Conservation (phyloP, 164 flowering plant species). For the Litsea cubeba region DNA sequence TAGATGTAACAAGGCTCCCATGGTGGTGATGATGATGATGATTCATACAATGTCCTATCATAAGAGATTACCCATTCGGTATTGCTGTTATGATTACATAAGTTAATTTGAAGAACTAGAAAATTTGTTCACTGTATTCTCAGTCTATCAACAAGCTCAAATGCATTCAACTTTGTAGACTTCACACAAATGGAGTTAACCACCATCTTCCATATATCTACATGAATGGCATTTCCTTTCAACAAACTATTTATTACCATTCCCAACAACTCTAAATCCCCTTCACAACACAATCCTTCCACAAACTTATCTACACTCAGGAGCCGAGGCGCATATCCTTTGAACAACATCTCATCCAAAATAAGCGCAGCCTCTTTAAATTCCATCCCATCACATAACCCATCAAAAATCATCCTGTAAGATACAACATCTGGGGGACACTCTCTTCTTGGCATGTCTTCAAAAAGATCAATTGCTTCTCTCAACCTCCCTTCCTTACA, state of each 20-base stretch:
- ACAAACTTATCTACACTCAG: constrained; percentile 34
- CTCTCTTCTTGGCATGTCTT: constrained; percentile 68
- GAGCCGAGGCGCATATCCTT: constrained; percentile 39
- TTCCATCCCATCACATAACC: constrained; percentile 39
- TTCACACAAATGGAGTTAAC: constrained; percentile 26
- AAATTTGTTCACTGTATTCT: constrained; percentile 6
- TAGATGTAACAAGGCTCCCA: background rate
- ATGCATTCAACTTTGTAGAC: constrained; percentile 12
- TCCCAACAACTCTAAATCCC: constrained; percentile 31
- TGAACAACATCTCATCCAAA: constrained; percentile 79
- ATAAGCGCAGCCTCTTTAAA: constrained; percentile 47
- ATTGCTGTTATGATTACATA: background rate
- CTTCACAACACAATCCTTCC: constrained; percentile 29
- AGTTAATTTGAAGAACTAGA: background rate
- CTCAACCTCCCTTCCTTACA: constrained; percentile 50
- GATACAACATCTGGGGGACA: constrained; percentile 69
- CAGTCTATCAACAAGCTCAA: constrained; percentile 27
- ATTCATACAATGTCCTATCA: background rate
- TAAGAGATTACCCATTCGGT: background rate
- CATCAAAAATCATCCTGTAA: constrained; percentile 56
- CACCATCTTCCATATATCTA: constrained; percentile 36
- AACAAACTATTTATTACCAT: constrained; percentile 31
- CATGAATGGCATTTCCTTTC: constrained; percentile 34
- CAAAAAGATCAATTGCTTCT: constrained; percentile 61
- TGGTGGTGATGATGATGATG: background rate